These are phyloP conservation scores for Pseudonitzschia delicatissima DNA, from an alignment of 108 stramenopile species.

Conservation along the genomic window DNA sequence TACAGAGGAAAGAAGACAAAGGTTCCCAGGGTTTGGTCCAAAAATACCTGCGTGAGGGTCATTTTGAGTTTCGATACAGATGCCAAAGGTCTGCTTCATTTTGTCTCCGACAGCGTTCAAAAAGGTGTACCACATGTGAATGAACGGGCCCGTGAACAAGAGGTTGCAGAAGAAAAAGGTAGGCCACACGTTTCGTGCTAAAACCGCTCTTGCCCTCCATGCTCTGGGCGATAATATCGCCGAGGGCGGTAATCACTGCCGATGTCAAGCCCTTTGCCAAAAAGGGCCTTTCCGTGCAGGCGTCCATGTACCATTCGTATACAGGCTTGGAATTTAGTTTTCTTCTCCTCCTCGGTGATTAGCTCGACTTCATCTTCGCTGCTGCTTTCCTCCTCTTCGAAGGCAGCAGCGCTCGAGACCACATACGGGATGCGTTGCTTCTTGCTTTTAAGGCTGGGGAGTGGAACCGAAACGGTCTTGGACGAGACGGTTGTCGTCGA, in stretches of 20 bases:
- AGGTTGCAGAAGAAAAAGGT: constrained; percentile 23
- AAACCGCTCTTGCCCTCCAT: background rate
- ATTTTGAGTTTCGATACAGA: constrained; percentile 10
- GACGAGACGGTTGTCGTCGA: background rate
- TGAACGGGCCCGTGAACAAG: constrained; percentile 30
- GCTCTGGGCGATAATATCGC: constrained; percentile 19
- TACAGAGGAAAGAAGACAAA: constrained; percentile 30
- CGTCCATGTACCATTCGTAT: background rate
- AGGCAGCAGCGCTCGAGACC: background rate
- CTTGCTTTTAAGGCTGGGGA: background rate
- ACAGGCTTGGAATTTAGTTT: background rate
- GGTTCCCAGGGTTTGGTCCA: constrained; percentile 39
- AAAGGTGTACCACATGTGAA: constrained; percentile 31
- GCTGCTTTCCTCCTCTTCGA: background rate
- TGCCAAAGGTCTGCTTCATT: constrained; percentile 9
- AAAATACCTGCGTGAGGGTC: constrained; percentile 16
- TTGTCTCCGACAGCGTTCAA: constrained; percentile 16
- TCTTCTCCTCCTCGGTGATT: background rate
- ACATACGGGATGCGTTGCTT: background rate
- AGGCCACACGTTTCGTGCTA: constrained; percentile 1
- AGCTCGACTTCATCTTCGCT: background rate
- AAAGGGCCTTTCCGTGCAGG: background rate
- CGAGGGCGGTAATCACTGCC: constrained; percentile 7
- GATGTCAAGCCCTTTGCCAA: background rate
- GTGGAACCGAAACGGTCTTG: background rate